Conservation (phyloP, 768 basidiomycete species). For the Pulveroboletus sp. region DNA sequence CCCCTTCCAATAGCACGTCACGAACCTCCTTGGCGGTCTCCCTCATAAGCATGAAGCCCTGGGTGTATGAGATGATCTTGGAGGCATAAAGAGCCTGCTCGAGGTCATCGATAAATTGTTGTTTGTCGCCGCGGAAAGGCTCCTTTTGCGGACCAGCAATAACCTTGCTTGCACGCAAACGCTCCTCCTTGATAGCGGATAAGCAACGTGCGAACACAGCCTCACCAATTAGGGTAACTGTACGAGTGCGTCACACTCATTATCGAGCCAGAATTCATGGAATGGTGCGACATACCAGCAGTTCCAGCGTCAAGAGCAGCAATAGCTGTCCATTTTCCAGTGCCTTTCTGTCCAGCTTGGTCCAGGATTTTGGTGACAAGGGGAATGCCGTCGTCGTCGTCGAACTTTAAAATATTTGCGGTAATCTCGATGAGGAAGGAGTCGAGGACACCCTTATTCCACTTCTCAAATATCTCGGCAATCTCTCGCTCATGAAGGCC, state of each 20-base stretch:
- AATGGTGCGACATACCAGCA: constrained; percentile 50
- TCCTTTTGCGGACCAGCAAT: constrained; percentile 90
- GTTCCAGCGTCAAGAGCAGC: constrained; percentile 91
- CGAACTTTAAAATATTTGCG: constrained; percentile 93
- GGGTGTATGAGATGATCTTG: constrained; percentile 99
- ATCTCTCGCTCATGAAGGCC: constrained; percentile 85
- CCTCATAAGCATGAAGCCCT: constrained; percentile 99
- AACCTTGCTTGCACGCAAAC: constrained; percentile 85
- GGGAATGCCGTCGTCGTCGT: constrained; percentile 90
- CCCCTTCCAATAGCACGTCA: background rate
- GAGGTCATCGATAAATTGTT: constrained; percentile 98
- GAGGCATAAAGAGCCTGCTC: constrained; percentile 99
- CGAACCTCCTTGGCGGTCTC: constrained; percentile 90
- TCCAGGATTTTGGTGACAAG: constrained; percentile 94
- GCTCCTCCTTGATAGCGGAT: constrained; percentile 95
- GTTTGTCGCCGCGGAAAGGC: constrained; percentile 94
- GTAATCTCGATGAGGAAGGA: constrained; percentile 99
- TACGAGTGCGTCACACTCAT: constrained; percentile 10
- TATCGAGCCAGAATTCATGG: constrained; percentile 4
- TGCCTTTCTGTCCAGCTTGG: constrained; percentile 97
- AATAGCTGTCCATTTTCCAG: constrained; percentile 99
- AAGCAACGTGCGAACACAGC: constrained; percentile 98
- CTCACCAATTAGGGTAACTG: constrained; percentile 98
- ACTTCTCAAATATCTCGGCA: constrained; percentile 85
- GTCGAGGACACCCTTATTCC: constrained; percentile 99